Evolutionary conservation across 805 yeast genomes (phyloP).

Genomic region (Brettanomyces naardenensis): DNA sequence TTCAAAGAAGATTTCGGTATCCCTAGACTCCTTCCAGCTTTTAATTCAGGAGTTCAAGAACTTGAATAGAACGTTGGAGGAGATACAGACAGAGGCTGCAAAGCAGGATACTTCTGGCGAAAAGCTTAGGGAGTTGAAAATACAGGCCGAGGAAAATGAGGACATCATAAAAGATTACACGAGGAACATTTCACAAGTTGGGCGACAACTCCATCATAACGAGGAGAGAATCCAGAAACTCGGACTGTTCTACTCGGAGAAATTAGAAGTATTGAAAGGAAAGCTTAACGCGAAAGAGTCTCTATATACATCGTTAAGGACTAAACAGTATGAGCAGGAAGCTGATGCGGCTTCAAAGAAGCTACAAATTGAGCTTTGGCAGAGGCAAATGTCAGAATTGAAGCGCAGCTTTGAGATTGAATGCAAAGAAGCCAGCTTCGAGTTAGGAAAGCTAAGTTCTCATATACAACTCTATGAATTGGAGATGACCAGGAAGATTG

Average conservation of each 20-base stretch:
- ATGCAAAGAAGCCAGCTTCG: constrained; percentile 42
- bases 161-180: constrained; percentile 35
- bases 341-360: constrained; percentile 42
- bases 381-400: constrained; percentile 27
- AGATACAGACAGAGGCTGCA: constrained; percentile 38
- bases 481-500: constrained; percentile 36
- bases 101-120: constrained; percentile 29
- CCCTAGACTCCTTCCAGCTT: constrained; percentile 51
- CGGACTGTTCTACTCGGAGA: constrained; percentile 35
- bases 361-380: constrained; percentile 34
- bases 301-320: constrained; percentile 40
- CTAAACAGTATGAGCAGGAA: constrained; percentile 39
- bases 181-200: constrained; percentile 38
- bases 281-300: constrained; percentile 35
- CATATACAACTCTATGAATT: constrained; percentile 46
- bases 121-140: constrained; percentile 22
- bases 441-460: constrained; percentile 45
- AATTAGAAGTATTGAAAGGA: constrained; percentile 33
- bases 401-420: constrained; percentile 43
- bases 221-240: constrained; percentile 40
- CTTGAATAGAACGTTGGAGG: constrained; percentile 37
- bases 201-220: constrained; percentile 39
- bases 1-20: constrained; percentile 40
- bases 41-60: constrained; percentile 39
- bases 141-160: constrained; percentile 30